These are phyloP conservation scores for Ogataea ganodermae DNA, from an alignment of 805 yeast species.

Conservation along the genomic window DNA sequence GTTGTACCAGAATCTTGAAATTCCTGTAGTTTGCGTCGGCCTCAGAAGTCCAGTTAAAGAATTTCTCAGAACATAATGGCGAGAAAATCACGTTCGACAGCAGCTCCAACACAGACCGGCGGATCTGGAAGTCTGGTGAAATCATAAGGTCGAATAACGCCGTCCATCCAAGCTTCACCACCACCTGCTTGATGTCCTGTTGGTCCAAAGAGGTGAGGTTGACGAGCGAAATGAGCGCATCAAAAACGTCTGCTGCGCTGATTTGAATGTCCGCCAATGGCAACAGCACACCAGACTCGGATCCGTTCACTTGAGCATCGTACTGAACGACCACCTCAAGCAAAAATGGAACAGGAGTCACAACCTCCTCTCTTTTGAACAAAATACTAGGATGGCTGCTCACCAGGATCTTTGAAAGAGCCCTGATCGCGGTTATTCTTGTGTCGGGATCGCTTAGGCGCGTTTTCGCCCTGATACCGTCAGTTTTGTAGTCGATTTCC, in stretches of 20 bases:
- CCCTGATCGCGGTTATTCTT: constrained; percentile 40
- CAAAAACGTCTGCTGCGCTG: constrained; percentile 41
- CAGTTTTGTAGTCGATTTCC: constrained; percentile 23
- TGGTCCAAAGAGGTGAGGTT: constrained; percentile 47
- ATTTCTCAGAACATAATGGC: constrained; percentile 48
- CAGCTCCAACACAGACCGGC: constrained; percentile 49
- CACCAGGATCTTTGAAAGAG: constrained; percentile 48
- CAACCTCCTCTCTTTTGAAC: constrained; percentile 41
- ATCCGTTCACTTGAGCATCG: constrained; percentile 27
- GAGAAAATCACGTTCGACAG: constrained; percentile 45
- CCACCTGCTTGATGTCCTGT: constrained; percentile 36
- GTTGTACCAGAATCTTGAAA: constrained; percentile 43
- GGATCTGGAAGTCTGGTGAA: constrained; percentile 43
- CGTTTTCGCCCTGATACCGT: constrained; percentile 27
- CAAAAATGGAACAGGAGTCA: constrained; percentile 50
- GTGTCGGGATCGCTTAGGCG: constrained; percentile 23
- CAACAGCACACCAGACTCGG: neutral
- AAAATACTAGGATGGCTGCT: constrained; percentile 45
- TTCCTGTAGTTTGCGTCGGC: constrained; percentile 38
- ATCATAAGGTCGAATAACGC: constrained; percentile 37
- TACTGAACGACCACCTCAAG: constrained; percentile 48
- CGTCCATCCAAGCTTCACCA: constrained; percentile 38
- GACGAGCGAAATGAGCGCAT: constrained; percentile 49
- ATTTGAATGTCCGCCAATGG: constrained; percentile 25
- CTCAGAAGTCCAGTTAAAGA: constrained; percentile 53